Conservation (phyloP, 2,329 filamentous ascomycete genomes). For the Pyricularia sp. region DNA sequence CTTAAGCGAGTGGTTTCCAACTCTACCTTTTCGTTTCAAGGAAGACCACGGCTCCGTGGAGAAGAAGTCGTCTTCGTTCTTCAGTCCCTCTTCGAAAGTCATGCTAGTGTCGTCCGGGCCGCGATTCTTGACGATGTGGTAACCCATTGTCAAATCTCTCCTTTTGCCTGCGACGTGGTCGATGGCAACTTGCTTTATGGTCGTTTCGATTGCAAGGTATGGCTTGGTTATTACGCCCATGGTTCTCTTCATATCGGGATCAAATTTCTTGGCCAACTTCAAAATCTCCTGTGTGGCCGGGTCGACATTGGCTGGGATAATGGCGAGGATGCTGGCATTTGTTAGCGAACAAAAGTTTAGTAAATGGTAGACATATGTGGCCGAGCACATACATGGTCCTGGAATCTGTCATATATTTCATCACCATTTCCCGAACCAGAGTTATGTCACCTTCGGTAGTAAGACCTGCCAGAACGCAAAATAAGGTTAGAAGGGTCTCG, state of each 20-base stretch:
- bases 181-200: slow-evolving; percentile 23
- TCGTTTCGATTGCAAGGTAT: slow-evolving; percentile 34
- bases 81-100: slow-evolving; percentile 17
- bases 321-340: slow-evolving; percentile 28
- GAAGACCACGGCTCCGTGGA: slow-evolving; percentile 19
- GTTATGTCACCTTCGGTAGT: slow-evolving; percentile 31
- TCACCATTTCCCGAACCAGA: slow-evolving; percentile 34
- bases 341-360: too few species aligned
- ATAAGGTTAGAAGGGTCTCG: background rate
- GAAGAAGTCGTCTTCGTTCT: slow-evolving; percentile 25
- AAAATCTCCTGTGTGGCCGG: slow-evolving; percentile 25
- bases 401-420: slow-evolving; percentile 28
- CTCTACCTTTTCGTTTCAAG: slow-evolving; percentile 12
- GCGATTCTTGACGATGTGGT: slow-evolving; percentile 35
- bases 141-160: slow-evolving; percentile 29
- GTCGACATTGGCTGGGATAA: slow-evolving; percentile 25
- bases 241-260: slow-evolving; percentile 26
- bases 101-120: slow-evolving; percentile 26
- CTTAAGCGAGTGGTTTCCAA: slow-evolving; percentile 23
- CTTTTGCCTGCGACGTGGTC: slow-evolving; percentile 28
- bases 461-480: slow-evolving; percentile 13
- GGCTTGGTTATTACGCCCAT: slow-evolving; percentile 45
- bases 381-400: slow-evolving; percentile 19
- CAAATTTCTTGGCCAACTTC: slow-evolving; percentile 22
- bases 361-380: background rate